Evolutionary conservation across 495 filamentous ascomycete species (phyloP).

Genomic region (Schizothecium vesticola): DNA sequence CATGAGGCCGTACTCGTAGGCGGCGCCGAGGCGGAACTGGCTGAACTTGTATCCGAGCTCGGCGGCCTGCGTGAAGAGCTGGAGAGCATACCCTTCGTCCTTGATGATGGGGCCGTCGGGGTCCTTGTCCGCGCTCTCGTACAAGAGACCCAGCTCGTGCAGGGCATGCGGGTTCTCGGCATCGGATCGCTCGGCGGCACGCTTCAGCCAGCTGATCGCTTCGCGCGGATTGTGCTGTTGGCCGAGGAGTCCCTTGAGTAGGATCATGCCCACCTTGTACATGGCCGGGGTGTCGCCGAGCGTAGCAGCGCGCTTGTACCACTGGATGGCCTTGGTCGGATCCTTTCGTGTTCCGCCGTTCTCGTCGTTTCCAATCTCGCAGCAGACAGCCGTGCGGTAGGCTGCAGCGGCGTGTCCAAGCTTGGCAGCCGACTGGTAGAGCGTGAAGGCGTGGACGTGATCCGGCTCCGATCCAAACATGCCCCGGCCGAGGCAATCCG

Average conservation of each 20-base stretch:
- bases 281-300: conserved; percentile 88
- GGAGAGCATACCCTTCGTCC: conserved; percentile 71
- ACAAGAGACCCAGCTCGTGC: conserved; percentile 84
- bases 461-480: conserved; percentile 59
- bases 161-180: conserved; percentile 90
- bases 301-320: conserved; percentile 90
- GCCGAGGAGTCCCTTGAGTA: conserved; percentile 87
- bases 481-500: conserved; percentile 82
- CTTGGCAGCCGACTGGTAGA: conserved; percentile 94
- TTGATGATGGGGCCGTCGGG: conserved; percentile 58
- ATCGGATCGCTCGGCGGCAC: conserved; percentile 84
- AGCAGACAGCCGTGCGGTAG: conserved; percentile 94
- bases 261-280: conserved; percentile 98
- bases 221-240: conserved; percentile 80
- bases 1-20: conserved; percentile 85
- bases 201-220: conserved; percentile 84
- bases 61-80: conserved; percentile 81
- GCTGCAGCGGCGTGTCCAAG: conserved; percentile 76
- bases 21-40: conserved; percentile 81
- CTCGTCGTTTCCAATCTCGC: conserved; percentile 91
- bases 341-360: conserved; percentile 89
- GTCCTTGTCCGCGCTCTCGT: conserved; percentile 63
- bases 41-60: conserved; percentile 91
- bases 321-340: conserved; percentile 88
- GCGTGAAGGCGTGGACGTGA: conserved; percentile 79